Evolutionary conservation across 192 early-diverging fungal genomes (phyloP), one percentile per base, ranked within the genome.

Genomic region (Backusella psychrophila): DNA sequence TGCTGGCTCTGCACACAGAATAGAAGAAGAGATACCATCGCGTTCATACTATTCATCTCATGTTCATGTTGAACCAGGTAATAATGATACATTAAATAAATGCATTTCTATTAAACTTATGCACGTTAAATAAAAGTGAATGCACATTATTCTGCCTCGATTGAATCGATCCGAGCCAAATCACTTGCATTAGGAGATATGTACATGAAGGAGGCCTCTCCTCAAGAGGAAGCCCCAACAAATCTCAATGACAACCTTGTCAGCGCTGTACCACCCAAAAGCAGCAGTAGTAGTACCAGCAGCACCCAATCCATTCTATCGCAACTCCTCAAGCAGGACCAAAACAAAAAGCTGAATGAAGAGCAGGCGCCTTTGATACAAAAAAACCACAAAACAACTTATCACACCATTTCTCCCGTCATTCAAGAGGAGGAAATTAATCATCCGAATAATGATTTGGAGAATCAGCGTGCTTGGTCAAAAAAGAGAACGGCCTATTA

Each of bases 41-140:
- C 74, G 81, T 19, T 83, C 81, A 14, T 83, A 83, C 29, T 83
- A 75, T 63, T 76, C 81, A 11, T 83, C 78, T 4, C 81, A 83
- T 70, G 26, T 42, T 17, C 74, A 77, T 19, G 34, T 67, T 36
- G 81, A 78, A 36, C 21, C 74, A 34, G 74, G 77, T 83, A 76
- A 29, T 29, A 73, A 23, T 59, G 70, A 63, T 1, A 11, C 9
- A 39, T 34, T 63, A 69, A 67, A 63, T 6, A 42, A 31, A 15
- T 31, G 31, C 12, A 76, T 23, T 69, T 66, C 23, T 29, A 68
- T 17, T 17, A 14, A 21, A 14, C 23, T 29, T 59, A 23, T 59
- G 21, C 38, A 17, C 23, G 38, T 74, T 66, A 31, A 66, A 42
- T 39, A 52, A 19, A 19, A 69, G 53, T 15, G 63, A 69, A 46